Percentiles rank a stretch among this genome's conserved stretches.
phyloP scores from a whole-genome alignment of 768 basidiomycete genomes.

The Omphalotus guepiniiformis region DNA sequence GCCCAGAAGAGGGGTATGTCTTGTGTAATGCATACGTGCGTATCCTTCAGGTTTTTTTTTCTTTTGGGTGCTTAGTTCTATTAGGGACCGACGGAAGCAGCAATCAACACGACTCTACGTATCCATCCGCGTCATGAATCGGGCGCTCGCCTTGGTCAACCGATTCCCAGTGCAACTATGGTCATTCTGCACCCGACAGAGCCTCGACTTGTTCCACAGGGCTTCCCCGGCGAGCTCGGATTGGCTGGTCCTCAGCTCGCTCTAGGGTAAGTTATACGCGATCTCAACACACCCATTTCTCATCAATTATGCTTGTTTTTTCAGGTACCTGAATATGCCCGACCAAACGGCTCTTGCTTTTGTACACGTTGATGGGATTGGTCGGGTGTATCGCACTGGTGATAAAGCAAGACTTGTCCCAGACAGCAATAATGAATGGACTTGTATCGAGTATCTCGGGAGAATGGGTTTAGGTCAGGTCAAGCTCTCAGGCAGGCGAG shows the following conservation, averaged over 20 bases:
- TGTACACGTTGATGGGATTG: constrained; percentile 20
- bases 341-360: constrained; percentile 23
- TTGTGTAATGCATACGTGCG: constrained; percentile 10
- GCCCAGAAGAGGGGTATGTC: constrained; percentile 4
- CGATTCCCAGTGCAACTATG: constrained; percentile 22
- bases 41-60: not conserved
- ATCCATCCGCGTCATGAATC: constrained; percentile 18
- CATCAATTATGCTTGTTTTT: not conserved
- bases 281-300: not conserved
- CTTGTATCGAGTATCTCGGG: constrained; percentile 24
- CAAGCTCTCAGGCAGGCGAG: constrained; percentile 28
- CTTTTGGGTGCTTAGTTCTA: not conserved
- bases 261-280: constrained; percentile 2
- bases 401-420: constrained; percentile 24
- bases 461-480: constrained; percentile 29
- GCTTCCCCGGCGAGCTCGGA: constrained; percentile 20
- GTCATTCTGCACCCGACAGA: constrained; percentile 16
- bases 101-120: constrained; percentile 24
- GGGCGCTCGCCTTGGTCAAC: constrained; percentile 20
- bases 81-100: constrained; percentile 29
- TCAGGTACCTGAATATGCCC: constrained; percentile 20
- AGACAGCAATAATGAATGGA: constrained; percentile 17
- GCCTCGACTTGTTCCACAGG: constrained; percentile 20
- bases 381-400: constrained; percentile 28
- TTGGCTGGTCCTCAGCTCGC: constrained; percentile 21